A percentile compares a stretch with the other conserved stretches of the same genome.
These are phyloP conservation scores for Microbotryum intermedium DNA, from an alignment of 1,284 basidiomycete species.

Conservation along the genomic window DNA sequence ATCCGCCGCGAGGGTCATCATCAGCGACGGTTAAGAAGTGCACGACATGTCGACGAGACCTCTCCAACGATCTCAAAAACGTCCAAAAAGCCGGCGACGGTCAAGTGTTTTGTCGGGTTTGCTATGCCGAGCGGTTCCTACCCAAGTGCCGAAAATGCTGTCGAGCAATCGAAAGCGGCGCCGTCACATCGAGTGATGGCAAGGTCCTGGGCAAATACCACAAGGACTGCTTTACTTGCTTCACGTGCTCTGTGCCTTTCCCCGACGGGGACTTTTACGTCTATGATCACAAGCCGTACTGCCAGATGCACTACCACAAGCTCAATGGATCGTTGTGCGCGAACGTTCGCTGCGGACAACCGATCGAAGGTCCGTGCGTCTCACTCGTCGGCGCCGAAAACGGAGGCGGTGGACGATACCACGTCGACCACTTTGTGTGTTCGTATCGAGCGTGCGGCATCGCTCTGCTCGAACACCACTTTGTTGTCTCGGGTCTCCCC, in stretches of 20 bases:
- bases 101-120: conserved; percentile 29
- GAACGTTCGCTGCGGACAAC: conserved; percentile 23
- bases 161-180: conserved; percentile 32
- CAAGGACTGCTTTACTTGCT: conserved; percentile 33
- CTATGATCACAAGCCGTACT: conserved; percentile 32
- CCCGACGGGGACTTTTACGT: conserved; percentile 36
- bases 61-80: not conserved
- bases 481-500: conserved; percentile 30
- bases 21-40: not conserved
- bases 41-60: conserved; percentile 1
- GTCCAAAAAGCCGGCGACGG: conserved; percentile 11
- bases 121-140: conserved; percentile 35
- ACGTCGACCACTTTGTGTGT: conserved; percentile 35
- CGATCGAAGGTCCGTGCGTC: conserved; percentile 36
- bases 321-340: conserved; percentile 34
- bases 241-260: conserved; percentile 30
- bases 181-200: conserved; percentile 34
- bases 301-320: conserved; percentile 34
- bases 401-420: conserved; percentile 32
- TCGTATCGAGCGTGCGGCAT: conserved; percentile 19
- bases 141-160: conserved; percentile 36
- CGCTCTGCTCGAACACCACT: conserved; percentile 35
- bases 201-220: conserved; percentile 36
- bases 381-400: conserved; percentile 31
- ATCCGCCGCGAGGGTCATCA: not conserved